Conservation (phyloP, 1,139 yeast genomes). For the Blastobotrys proliferans region DNA sequence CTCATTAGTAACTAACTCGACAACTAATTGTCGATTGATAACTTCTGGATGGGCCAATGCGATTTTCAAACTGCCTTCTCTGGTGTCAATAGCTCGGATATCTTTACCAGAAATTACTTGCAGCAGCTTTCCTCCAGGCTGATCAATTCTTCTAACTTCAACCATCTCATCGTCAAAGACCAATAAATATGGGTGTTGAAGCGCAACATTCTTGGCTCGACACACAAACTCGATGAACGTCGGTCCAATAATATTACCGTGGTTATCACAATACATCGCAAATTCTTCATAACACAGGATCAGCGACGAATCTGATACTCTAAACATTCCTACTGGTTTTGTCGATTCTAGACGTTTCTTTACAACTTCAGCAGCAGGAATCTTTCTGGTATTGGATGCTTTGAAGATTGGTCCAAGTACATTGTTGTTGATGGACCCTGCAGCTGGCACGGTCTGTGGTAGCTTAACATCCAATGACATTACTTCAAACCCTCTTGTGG, state of each 20-base stretch:
- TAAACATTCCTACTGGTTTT: slow-evolving; percentile 61
- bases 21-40: slow-evolving; percentile 56
- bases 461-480: slow-evolving; percentile 56
- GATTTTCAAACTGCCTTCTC: slow-evolving; percentile 45
- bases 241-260: slow-evolving; percentile 58
- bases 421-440: slow-evolving; percentile 28
- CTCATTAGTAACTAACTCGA: slow-evolving; percentile 35
- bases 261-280: slow-evolving; percentile 64
- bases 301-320: slow-evolving; percentile 52
- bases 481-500: slow-evolving; percentile 66
- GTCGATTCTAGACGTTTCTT: slow-evolving; percentile 26
- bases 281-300: slow-evolving; percentile 68
- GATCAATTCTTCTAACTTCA: slow-evolving; percentile 56
- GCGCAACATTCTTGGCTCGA: slow-evolving; percentile 53
- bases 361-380: slow-evolving; percentile 21
- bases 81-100: slow-evolving; percentile 46
- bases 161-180: slow-evolving; percentile 64
- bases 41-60: slow-evolving; percentile 69
- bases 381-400: slow-evolving; percentile 8
- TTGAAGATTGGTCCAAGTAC: slow-evolving; percentile 18
- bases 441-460: slow-evolving; percentile 53
- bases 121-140: slow-evolving; percentile 47
- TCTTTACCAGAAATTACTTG: slow-evolving; percentile 73
- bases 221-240: slow-evolving; percentile 60
- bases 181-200: slow-evolving; percentile 56